Percentiles rank a stretch among this genome's conserved stretches.
Evolutionary conservation across 805 yeast species (phyloP).

Genomic region (Saturnispora hagleri): DNA sequence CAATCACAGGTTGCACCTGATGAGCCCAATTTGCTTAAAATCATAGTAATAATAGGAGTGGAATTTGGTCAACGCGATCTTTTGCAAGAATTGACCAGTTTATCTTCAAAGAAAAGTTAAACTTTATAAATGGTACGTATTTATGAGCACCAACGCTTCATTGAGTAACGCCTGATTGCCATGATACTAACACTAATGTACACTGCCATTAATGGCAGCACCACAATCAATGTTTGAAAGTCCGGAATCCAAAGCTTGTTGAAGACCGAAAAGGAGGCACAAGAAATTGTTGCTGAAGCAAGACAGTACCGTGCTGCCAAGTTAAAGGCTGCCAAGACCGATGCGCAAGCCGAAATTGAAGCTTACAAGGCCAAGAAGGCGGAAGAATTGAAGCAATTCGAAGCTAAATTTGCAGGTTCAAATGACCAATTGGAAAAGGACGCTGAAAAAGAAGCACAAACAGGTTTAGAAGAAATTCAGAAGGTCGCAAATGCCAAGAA

Average conservation of each 20-base stretch:
- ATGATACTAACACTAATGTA: not conserved
- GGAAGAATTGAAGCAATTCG: conserved; percentile 63
- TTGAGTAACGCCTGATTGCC: not conserved
- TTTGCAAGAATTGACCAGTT: not conserved
- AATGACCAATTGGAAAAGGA: conserved; percentile 70
- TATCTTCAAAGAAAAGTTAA: not conserved
- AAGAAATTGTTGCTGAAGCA: conserved; percentile 86
- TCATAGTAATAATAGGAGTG: not conserved
- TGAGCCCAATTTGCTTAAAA: conserved; percentile 10
- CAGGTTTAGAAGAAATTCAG: conserved; percentile 60
- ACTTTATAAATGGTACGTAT: not conserved
- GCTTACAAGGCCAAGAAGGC: conserved; percentile 82
- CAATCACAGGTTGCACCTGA: conserved; percentile 16
- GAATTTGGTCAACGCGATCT: conserved; percentile 6
- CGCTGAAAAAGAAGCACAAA: conserved; percentile 66
- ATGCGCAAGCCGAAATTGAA: conserved; percentile 84
- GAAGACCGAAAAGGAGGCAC: conserved; percentile 95
- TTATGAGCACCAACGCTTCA: not conserved
- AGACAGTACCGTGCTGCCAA: conserved; percentile 83
- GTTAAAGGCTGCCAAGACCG: conserved; percentile 88
- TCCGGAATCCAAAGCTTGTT: conserved; percentile 64
- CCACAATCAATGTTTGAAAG: conserved; percentile 11
- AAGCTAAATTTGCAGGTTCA: conserved; percentile 62
- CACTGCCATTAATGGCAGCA: not conserved
- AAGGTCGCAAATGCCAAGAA: conserved; percentile 55